These are phyloP conservation scores for Paxillus ammoniavirescens DNA, from an alignment of 768 basidiomycete genomes.

Conservation along the genomic window DNA sequence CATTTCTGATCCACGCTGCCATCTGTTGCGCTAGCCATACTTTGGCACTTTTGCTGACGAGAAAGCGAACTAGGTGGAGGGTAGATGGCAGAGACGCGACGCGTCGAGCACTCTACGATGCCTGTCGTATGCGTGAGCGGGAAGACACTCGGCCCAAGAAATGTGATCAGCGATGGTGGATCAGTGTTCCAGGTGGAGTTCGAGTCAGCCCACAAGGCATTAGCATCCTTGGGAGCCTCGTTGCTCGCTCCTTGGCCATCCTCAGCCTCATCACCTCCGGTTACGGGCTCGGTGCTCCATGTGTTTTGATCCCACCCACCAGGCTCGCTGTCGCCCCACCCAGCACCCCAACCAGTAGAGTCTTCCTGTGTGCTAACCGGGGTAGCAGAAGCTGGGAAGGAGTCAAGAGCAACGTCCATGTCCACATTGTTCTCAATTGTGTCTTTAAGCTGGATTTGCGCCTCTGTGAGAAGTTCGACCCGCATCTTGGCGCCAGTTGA, in stretches of 20 bases:
- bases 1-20: constrained; percentile 1
- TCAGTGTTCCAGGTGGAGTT: constrained; percentile 26
- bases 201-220: constrained; percentile 13
- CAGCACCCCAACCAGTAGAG: constrained; percentile 1
- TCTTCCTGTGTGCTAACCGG: neutral
- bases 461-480: constrained; percentile 23
- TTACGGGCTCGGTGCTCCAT: constrained; percentile 10
- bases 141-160: constrained; percentile 56
- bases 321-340: constrained; percentile 12
- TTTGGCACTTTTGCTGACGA: neutral
- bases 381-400: neutral
- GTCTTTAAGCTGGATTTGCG: constrained; percentile 24
- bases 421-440: constrained; percentile 27
- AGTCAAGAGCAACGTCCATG: constrained; percentile 14
- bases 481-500: constrained; percentile 13
- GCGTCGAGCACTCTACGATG: constrained; percentile 63
- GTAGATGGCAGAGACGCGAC: constrained; percentile 50
- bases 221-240: neutral
- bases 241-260: constrained; percentile 9
- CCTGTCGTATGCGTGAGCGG: constrained; percentile 64
- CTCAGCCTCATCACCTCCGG: constrained; percentile 4
- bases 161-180: constrained; percentile 29
- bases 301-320: constrained; percentile 8
- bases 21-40: constrained; percentile 6
- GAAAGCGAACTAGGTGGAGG: constrained; percentile 31